These are phyloP conservation scores for Vigna hirtella DNA, from an alignment of 306 rosid species.

Conservation along the genomic window DNA sequence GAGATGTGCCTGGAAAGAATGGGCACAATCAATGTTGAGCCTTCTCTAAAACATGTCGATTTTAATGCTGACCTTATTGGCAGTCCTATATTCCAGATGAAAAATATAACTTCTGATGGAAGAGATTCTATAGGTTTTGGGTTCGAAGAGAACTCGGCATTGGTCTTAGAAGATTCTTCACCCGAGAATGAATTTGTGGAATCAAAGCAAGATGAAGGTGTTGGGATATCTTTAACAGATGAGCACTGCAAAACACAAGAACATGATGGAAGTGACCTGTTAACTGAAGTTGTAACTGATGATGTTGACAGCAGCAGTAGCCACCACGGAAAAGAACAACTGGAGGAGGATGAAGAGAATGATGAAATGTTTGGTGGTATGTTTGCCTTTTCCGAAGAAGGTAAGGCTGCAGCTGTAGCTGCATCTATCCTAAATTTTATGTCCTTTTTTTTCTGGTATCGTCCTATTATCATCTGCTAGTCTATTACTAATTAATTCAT, in stretches of 20 bases:
- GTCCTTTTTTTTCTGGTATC: conserved; percentile 7
- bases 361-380: conserved; percentile 70
- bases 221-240: conserved; percentile 53
- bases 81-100: conserved; percentile 45
- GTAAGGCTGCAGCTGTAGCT: conserved; percentile 49
- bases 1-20: conserved; percentile 63
- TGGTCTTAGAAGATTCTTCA: conserved; percentile 43
- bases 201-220: conserved; percentile 48
- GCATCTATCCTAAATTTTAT: conserved; percentile 12
- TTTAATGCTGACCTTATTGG: conserved; percentile 41
- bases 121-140: conserved; percentile 43
- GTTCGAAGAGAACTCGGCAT: conserved; percentile 41
- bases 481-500: conserved; percentile 29
- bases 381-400: conserved; percentile 70
- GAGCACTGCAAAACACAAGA: conserved; percentile 54
- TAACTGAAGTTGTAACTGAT: conserved; percentile 59
- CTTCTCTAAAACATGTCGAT: conserved; percentile 46
- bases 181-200: conserved; percentile 35
- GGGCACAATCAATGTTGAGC: conserved; percentile 52
- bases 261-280: conserved; percentile 49
- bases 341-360: conserved; percentile 55
- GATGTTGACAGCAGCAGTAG: conserved; percentile 62
- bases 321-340: conserved; percentile 54
- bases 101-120: conserved; percentile 30
- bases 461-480: neutral